Evolutionary conservation across 208 protist species (phyloP), one percentile per base, ranked within the genome.

Genomic region (Crithidia brevicula): DNA sequence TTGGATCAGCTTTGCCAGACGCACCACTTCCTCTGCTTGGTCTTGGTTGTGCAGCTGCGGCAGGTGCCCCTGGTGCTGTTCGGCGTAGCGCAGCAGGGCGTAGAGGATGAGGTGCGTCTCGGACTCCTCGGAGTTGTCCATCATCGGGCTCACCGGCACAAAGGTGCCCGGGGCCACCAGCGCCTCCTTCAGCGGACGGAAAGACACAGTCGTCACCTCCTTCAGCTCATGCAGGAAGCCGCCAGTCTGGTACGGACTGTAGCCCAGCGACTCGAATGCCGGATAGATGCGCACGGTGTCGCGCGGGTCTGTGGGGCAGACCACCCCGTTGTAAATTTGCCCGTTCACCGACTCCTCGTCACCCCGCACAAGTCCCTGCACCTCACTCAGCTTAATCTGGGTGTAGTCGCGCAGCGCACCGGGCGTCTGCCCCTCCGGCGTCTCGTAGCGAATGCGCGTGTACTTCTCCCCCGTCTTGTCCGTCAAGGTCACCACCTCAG

Each of bases 171-270:
- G 91, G 10, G 74, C 73, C 20, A 58, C 33, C 20, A 94, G 57
- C 15, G 82, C 72, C 23, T 88, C 82, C n/a, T 74, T 43, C 27
- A 96, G 57, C n/a, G 81, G 40, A 45, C 84, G 83, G 51, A 94
- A 96, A 8, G 77, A 4, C 25, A 94, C 49, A 27, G 73, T 40
- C 8, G 60, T 69, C 25, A 80, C 71, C 75, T 96, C 86, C 73
- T 94, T 92, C 46, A 89, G 36, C 74, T 96, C 91, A 42, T 96
- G 86, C 16, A 96, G 43, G 72, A 96, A 96, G 34, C 91, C 91
- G 51, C 84, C 88, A 6, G 88, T 93, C 76, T 82, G 63, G 77
- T 96, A 96, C 10, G 81, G 25, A 13, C 72, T 79, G 74, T 88
- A 96, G 28, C 86, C 88, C 20, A 79, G 75, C 23, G 61, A 68